A percentile compares a stretch with the other conserved stretches of the same genome.
These are phyloP conservation scores for Heritiera littoralis DNA, from an alignment of 345 rosid genomes.

Conservation along the genomic window DNA sequence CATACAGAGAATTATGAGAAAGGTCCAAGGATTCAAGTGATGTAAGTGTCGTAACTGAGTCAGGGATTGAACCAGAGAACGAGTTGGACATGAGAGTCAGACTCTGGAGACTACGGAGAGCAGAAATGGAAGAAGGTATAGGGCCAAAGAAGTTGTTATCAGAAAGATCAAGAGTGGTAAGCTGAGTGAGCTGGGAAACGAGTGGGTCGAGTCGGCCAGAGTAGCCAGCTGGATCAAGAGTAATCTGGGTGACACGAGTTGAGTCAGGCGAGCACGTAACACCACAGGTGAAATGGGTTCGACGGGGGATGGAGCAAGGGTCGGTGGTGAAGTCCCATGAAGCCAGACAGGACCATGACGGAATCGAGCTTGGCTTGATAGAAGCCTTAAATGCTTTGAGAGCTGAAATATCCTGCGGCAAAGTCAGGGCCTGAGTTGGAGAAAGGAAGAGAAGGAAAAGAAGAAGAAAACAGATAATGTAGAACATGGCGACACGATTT, in stretches of 20 bases:
- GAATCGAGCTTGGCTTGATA: conserved; percentile 56
- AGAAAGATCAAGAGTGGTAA: conserved; percentile 63
- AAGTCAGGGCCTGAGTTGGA: conserved; percentile 37
- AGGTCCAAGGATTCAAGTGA: conserved; percentile 58
- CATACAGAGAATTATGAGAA: conserved; percentile 64
- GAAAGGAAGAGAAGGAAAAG: neutral
- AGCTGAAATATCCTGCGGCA: conserved; percentile 53
- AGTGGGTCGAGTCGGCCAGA: conserved; percentile 73
- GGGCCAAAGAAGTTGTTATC: conserved; percentile 69
- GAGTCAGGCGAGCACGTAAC: conserved; percentile 62
- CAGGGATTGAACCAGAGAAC: conserved; percentile 66
- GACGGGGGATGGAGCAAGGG: conserved; percentile 72
- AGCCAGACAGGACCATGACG: conserved; percentile 60
- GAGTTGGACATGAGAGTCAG: conserved; percentile 68
- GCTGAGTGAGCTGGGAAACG: conserved; percentile 59
- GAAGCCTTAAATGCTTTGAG: conserved; percentile 61
- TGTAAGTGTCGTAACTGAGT: conserved; percentile 42
- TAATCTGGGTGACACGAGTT: conserved; percentile 58
- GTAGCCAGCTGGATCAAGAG: conserved; percentile 83
- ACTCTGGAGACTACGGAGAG: conserved; percentile 52
- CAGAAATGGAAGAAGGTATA: conserved; percentile 63
- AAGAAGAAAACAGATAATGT: neutral
- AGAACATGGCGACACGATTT: neutral
- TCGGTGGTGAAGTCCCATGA: conserved; percentile 71
- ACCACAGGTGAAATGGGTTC: conserved; percentile 65